These are phyloP conservation scores for Epichloe scottii DNA, from an alignment of 2,329 filamentous ascomycete species.

Conservation along the genomic window DNA sequence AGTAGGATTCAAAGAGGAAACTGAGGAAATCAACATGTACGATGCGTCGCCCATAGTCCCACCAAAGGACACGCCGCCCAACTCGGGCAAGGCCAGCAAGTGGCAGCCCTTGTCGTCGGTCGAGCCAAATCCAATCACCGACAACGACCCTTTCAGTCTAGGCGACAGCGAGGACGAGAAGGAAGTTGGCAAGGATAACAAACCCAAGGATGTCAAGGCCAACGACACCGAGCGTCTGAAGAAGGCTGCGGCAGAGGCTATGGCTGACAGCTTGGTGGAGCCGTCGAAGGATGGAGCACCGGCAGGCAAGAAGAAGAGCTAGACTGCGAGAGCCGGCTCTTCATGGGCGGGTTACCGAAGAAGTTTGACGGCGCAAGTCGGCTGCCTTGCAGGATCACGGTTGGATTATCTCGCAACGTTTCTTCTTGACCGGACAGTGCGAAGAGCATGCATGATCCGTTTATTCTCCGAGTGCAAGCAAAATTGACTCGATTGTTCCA, in stretches of 20 bases:
- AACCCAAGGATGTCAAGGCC: constrained; percentile 40
- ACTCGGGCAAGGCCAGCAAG: constrained; percentile 67
- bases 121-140: constrained; percentile 66
- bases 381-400: background rate
- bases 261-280: constrained; percentile 42
- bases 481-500: background rate
- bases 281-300: constrained; percentile 19
- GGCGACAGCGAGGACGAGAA: constrained; percentile 95
- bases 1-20: constrained; percentile 46
- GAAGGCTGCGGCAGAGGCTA: constrained; percentile 50
- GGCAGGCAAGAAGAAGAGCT: constrained; percentile 26
- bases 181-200: constrained; percentile 26
- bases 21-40: constrained; percentile 73
- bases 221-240: constrained; percentile 51
- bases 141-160: constrained; percentile 93
- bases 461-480: constrained; percentile 1
- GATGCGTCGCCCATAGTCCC: constrained; percentile 46
- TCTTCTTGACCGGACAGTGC: background rate
- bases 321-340: constrained; percentile 2
- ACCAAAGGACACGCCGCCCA: constrained; percentile 35
- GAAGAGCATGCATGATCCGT: background rate
- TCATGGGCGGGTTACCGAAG: background rate
- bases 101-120: constrained; percentile 90
- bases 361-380: background rate
- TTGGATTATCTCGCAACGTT: background rate